A percentile compares a stretch with the other conserved stretches of the same genome.
Evolutionary conservation across 176 grass and related monocot genomes (phyloP).

Genomic region (Tuctoria greenei): DNA sequence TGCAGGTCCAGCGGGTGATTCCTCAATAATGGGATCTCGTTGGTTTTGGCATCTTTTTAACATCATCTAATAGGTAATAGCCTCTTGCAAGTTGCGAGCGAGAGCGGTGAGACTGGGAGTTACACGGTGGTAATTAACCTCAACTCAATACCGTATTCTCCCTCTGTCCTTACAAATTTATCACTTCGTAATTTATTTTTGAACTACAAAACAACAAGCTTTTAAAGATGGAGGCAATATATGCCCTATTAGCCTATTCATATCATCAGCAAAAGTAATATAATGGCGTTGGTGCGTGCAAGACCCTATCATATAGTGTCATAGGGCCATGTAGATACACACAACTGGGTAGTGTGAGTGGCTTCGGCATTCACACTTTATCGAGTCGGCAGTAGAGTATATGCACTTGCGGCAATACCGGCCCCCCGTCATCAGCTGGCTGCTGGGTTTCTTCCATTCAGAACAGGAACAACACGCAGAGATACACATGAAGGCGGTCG

Average conservation of each 20-base stretch:
- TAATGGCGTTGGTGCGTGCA: too few relatives aligned
- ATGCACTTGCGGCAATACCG: not conserved
- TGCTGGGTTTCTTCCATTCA: not conserved
- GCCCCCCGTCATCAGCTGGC: not conserved
- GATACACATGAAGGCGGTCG: not conserved
- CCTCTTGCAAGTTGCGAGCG: constrained; percentile 9
- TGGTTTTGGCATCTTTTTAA: not conserved
- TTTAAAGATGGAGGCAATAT: too few relatives aligned
- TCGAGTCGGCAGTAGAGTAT: not conserved
- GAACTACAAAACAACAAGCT: too few relatives aligned
- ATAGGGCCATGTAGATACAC: too few relatives aligned
- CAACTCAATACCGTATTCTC: too few relatives aligned
- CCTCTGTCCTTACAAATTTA: too few relatives aligned
- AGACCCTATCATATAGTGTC: too few relatives aligned
- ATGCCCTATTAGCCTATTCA: too few relatives aligned
- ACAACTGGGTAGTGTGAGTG: not conserved
- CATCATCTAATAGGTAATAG: not conserved
- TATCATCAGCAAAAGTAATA: too few relatives aligned
- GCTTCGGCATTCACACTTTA: not conserved
- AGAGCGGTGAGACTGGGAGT: not conserved
- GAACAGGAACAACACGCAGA: not conserved
- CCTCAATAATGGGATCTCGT: not conserved
- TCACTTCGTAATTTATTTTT: too few relatives aligned
- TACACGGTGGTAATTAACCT: constrained; percentile 2
- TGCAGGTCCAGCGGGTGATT: too few relatives aligned